phyloP scores from a whole-genome alignment of 139 green algal genomes.

The Auxenochlorella pyrenoidosa region DNA sequence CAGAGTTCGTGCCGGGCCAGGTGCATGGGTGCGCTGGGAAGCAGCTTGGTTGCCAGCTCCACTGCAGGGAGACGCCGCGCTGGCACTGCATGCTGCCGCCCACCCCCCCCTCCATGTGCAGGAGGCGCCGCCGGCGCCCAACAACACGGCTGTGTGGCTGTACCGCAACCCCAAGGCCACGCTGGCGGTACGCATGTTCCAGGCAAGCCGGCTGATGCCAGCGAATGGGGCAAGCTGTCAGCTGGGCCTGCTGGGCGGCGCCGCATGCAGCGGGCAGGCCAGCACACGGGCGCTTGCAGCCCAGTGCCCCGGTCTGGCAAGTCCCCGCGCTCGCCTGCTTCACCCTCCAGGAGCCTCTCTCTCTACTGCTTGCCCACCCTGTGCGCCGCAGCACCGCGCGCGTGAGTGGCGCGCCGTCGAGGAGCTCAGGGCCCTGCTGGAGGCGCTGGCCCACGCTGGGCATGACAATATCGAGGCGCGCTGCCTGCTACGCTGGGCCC shows the following conservation, averaged over 20 bases:
- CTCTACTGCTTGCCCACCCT: not conserved
- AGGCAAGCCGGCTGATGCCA: not conserved
- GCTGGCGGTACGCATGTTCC: constrained; percentile 23
- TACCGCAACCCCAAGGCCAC: constrained; percentile 2
- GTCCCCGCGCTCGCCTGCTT: not conserved
- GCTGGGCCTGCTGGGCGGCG: too few relatives aligned
- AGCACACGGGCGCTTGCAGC: too few relatives aligned
- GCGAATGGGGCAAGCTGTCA: too few relatives aligned
- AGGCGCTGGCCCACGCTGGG: not conserved
- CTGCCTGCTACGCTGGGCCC: not conserved
- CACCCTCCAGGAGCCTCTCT: too few relatives aligned
- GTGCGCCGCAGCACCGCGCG: constrained; percentile 9
- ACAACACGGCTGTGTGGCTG: not conserved
- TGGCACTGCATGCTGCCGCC: not conserved
- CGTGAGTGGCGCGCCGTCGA: constrained; percentile 14
- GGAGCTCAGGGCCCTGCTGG: not conserved
- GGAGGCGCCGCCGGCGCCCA: constrained; percentile 12
- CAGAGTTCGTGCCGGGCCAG: too few relatives aligned
- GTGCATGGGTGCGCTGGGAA: too few relatives aligned
- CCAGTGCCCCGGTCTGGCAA: not conserved
- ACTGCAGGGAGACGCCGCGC: too few relatives aligned
- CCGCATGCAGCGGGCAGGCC: too few relatives aligned
- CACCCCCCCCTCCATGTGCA: not conserved
- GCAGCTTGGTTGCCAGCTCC: too few relatives aligned
- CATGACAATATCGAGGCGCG: constrained; percentile 2